phyloP scores from a whole-genome alignment of 2,329 filamentous ascomycete genomes.

The Neocucurbitaria cava region DNA sequence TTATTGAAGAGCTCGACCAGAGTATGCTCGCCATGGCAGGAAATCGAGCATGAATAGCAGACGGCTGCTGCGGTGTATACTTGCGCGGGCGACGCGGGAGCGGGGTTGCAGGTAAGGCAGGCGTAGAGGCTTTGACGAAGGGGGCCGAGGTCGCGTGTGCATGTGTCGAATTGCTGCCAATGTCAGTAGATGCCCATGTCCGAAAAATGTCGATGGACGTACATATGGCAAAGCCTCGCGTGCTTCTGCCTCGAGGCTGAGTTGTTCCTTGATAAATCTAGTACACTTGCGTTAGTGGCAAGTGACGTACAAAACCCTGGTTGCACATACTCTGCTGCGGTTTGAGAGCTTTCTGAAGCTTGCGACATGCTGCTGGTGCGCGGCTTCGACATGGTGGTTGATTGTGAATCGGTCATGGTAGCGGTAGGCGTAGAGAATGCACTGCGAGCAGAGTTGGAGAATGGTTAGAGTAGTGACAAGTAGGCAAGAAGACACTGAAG shows the following conservation, averaged over 20 bases:
- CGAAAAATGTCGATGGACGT: slow-evolving; percentile 45
- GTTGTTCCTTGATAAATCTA: slow-evolving; percentile 87
- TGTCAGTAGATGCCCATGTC: slow-evolving; percentile 17
- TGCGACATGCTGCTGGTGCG: slow-evolving; percentile 52
- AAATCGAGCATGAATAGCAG: slow-evolving; percentile 96
- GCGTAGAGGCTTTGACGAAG: slow-evolving; percentile 90
- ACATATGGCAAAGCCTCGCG: slow-evolving; percentile 95
- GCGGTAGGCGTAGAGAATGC: background rate
- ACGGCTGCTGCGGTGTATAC: slow-evolving; percentile 79
- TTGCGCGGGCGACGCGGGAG: slow-evolving; percentile 67
- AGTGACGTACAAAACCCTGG: too few relatives aligned
- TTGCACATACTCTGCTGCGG: slow-evolving; percentile 55
- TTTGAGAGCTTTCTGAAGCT: slow-evolving; percentile 61
- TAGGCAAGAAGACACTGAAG: background rate
- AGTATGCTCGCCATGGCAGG: slow-evolving; percentile 93
- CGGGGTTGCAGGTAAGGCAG: slow-evolving; percentile 91
- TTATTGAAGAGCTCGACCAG: slow-evolving; percentile 97
- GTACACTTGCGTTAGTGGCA: background rate
- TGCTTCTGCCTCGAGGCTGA: slow-evolving; percentile 91
- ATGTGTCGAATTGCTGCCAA: slow-evolving; percentile 84
- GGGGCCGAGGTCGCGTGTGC: slow-evolving; percentile 87
- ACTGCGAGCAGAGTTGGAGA: background rate
- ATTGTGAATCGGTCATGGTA: slow-evolving; percentile 38
- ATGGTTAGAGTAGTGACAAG: background rate
- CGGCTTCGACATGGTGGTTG: slow-evolving; percentile 31